A percentile compares a stretch with the other conserved stretches of the same genome.
phyloP scores from a whole-genome alignment of 352 stramenopile genomes.

The Phytopythium delawarense region DNA sequence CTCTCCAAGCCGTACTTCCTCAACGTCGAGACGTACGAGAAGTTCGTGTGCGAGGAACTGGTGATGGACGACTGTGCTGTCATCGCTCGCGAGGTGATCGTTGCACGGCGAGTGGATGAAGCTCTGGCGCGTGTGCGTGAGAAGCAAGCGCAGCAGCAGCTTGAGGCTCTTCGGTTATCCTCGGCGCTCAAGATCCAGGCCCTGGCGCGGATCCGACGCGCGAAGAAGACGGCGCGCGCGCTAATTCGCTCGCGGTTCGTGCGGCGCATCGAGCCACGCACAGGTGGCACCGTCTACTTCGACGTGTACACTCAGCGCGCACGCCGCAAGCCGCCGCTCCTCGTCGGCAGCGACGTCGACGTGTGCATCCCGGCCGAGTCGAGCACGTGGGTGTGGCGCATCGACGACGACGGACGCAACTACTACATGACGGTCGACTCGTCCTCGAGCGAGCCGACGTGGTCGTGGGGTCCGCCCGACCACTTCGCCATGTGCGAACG shows the following conservation, averaged over 20 bases:
- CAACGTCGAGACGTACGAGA: constrained; percentile 57
- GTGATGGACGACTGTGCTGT: constrained; percentile 58
- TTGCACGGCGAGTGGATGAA: constrained; percentile 45
- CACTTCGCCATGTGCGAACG: constrained; percentile 52
- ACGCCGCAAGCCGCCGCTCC: constrained; percentile 25
- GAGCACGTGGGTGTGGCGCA: constrained; percentile 49
- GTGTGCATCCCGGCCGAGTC: constrained; percentile 53
- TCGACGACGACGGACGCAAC: constrained; percentile 36
- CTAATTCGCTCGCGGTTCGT: constrained; percentile 52
- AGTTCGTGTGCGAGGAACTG: constrained; percentile 64
- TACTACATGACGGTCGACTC: constrained; percentile 53
- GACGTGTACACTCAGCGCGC: constrained; percentile 43
- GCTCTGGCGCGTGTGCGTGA: constrained; percentile 25
- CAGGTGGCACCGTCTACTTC: constrained; percentile 53
- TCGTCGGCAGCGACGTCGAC: constrained; percentile 49
- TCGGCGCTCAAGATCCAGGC: constrained; percentile 59
- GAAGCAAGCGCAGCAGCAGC: constrained; percentile 26
- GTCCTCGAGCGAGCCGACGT: constrained; percentile 16
- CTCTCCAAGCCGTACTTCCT: constrained; percentile 68
- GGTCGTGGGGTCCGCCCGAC: constrained; percentile 36
- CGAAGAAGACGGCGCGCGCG: constrained; percentile 30
- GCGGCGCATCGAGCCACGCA: constrained; percentile 54
- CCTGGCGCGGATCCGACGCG: constrained; percentile 54
- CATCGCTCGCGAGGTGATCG: constrained; percentile 57
- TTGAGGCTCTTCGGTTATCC: constrained; percentile 26